Evolutionary conservation across 2,329 filamentous ascomycete species (phyloP).

Genomic region (Monilinia vaccinii-corymbosi): DNA sequence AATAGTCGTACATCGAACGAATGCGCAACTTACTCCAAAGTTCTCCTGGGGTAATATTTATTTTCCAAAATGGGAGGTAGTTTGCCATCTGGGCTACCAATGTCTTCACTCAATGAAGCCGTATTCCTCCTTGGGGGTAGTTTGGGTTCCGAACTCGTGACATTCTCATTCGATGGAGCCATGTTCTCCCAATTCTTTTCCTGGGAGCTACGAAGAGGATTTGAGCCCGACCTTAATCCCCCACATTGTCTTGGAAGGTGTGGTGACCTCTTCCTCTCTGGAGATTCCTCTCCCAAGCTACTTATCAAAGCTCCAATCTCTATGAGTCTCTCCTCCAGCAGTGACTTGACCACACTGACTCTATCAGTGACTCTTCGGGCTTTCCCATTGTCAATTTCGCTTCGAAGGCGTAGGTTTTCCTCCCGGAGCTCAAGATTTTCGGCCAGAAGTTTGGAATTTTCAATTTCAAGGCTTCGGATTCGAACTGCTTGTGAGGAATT

Average conservation of each 20-base stretch:
- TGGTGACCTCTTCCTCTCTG: constrained; percentile 39
- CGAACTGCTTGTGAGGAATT: constrained; percentile 71
- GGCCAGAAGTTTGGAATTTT: constrained; percentile 64
- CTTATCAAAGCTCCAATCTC: constrained; percentile 62
- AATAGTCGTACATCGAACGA: neutral
- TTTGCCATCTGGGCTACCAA: constrained; percentile 31
- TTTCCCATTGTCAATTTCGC: constrained; percentile 53
- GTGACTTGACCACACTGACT: constrained; percentile 58
- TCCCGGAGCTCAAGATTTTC: constrained; percentile 69
- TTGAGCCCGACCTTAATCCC: constrained; percentile 30
- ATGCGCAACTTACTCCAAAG: constrained; percentile 49
- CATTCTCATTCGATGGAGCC: constrained; percentile 8
- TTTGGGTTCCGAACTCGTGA: constrained; percentile 40
- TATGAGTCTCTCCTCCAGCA: constrained; percentile 62
- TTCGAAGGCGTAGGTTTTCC: constrained; percentile 60
- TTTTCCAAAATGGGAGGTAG: constrained; percentile 62
- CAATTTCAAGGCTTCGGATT: constrained; percentile 67
- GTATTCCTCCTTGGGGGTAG: constrained; percentile 38
- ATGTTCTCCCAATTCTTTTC: constrained; percentile 45
- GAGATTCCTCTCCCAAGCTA: constrained; percentile 53
- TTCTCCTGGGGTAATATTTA: constrained; percentile 57
- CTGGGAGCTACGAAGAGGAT: constrained; percentile 36
- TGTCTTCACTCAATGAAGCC: constrained; percentile 29
- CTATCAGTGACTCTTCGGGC: constrained; percentile 53
- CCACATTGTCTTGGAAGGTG: constrained; percentile 30